Percentiles rank a stretch among this genome's conserved stretches.
phyloP scores from a whole-genome alignment of 805 yeast genomes.

The Metschnikowia reukaufii region DNA sequence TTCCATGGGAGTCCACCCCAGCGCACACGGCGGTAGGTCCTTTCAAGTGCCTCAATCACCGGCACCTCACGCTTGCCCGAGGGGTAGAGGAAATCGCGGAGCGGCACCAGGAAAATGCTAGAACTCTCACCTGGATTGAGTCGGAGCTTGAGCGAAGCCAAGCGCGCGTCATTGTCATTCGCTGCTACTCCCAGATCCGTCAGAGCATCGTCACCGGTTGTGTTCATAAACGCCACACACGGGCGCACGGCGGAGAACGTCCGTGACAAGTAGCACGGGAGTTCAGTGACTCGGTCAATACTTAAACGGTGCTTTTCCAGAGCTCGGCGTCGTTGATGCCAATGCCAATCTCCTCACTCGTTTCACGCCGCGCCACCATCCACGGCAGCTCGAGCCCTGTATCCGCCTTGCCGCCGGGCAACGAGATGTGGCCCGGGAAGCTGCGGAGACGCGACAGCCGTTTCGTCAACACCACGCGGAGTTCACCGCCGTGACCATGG shows the following conservation, averaged over 20 bases:
- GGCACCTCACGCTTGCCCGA: slow-evolving; percentile 22
- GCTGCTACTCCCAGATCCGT: too few relatives aligned
- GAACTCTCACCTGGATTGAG: slow-evolving; percentile 79
- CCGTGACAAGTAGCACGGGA: slow-evolving; percentile 82
- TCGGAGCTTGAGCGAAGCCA: slow-evolving; percentile 38
- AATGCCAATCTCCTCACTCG: slow-evolving; percentile 84
- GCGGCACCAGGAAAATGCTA: slow-evolving; percentile 67
- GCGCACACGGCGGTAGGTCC: slow-evolving; percentile 37
- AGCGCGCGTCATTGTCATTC: slow-evolving; percentile 15
- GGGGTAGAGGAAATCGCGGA: slow-evolving; percentile 54
- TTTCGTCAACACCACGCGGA: slow-evolving; percentile 76
- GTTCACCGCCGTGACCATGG: slow-evolving; percentile 68
- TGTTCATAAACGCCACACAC: slow-evolving; percentile 62
- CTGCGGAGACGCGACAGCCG: slow-evolving; percentile 66
- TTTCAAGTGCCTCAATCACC: slow-evolving; percentile 31
- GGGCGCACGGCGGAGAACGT: slow-evolving; percentile 85
- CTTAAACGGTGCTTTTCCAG: slow-evolving; percentile 48
- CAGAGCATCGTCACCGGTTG: too few relatives aligned
- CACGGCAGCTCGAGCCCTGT: slow-evolving; percentile 61
- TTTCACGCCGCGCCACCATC: slow-evolving; percentile 77
- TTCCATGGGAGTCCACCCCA: slow-evolving; percentile 80
- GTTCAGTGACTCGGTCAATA: slow-evolving; percentile 56
- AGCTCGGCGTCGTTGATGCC: slow-evolving; percentile 48
- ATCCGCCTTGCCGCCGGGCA: slow-evolving; percentile 95
- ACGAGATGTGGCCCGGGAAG: slow-evolving; percentile 87